phyloP scores from a whole-genome alignment of 2,329 filamentous ascomycete species.

The Fusarium xyrophilum region DNA sequence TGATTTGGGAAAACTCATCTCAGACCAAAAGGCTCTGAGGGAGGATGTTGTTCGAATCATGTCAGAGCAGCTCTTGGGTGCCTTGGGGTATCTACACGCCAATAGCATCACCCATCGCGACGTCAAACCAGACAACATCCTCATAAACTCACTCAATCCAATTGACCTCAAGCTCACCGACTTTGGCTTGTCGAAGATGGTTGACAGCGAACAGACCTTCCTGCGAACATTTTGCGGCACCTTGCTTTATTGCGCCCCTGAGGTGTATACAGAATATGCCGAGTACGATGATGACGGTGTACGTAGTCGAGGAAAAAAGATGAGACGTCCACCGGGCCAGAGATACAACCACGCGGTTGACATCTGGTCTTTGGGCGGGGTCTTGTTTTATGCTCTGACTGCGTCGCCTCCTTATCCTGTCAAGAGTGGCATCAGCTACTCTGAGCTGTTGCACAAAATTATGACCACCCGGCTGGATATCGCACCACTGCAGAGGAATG shows the following conservation, averaged over 20 bases:
- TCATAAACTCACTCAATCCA: constrained; percentile 76
- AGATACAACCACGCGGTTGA: constrained; percentile 93
- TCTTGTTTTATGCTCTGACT: constrained; percentile 87
- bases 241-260: constrained; percentile 91
- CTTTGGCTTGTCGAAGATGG: constrained; percentile 94
- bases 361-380: constrained; percentile 94
- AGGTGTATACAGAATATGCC: constrained; percentile 82
- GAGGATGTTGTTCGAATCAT: constrained; percentile 76
- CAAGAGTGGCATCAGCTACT: constrained; percentile 75
- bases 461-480: constrained; percentile 79
- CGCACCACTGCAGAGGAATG: constrained; percentile 62
- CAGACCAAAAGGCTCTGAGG: constrained; percentile 64
- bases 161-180: constrained; percentile 91
- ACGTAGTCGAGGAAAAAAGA: constrained; percentile 67
- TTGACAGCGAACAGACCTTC: constrained; percentile 89
- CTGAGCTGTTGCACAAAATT: constrained; percentile 82
- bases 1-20: constrained; percentile 79
- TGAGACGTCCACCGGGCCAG: constrained; percentile 63
- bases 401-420: constrained; percentile 82
- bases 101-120: constrained; percentile 97
- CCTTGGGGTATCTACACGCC: constrained; percentile 83
- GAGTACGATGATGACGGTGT: constrained; percentile 75
- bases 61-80: constrained; percentile 77
- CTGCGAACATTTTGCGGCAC: constrained; percentile 97
- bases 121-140: constrained; percentile 97